Evolutionary conservation across 805 yeast genomes (phyloP).

Genomic region (Zygosaccharomyces lentus): DNA sequence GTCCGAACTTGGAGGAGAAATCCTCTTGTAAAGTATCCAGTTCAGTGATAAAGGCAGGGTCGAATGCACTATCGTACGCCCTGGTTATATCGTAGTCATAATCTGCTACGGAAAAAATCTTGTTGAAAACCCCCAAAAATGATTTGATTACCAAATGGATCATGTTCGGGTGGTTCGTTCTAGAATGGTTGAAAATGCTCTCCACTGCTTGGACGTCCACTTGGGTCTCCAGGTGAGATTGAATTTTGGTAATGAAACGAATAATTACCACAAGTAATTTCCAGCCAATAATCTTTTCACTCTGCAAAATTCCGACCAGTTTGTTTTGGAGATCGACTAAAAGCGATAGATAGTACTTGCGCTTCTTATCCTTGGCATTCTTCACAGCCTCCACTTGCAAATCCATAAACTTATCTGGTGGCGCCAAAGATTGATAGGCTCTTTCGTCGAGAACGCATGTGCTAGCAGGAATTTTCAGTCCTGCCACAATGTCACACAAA

Average conservation of each 20-base stretch:
- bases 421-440: slow-evolving; percentile 45
- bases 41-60: slow-evolving; percentile 38
- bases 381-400: slow-evolving; percentile 55
- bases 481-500: slow-evolving; percentile 39
- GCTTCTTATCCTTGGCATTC: slow-evolving; percentile 59
- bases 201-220: slow-evolving; percentile 40
- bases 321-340: slow-evolving; percentile 42
- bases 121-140: slow-evolving; percentile 48
- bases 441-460: slow-evolving; percentile 50
- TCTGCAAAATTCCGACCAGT: slow-evolving; percentile 25
- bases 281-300: slow-evolving; percentile 44
- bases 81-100: slow-evolving; percentile 46
- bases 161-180: slow-evolving; percentile 65
- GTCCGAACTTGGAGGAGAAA: slow-evolving; percentile 42
- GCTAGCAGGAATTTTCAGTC: slow-evolving; percentile 47
- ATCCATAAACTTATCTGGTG: slow-evolving; percentile 57
- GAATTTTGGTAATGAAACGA: slow-evolving; percentile 48
- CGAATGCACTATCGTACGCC: slow-evolving; percentile 41
- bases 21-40: slow-evolving; percentile 42
- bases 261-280: slow-evolving; percentile 47
- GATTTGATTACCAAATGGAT: slow-evolving; percentile 59
- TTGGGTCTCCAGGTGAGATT: slow-evolving; percentile 48
- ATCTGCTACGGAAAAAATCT: slow-evolving; percentile 43
- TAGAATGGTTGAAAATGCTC: slow-evolving; percentile 44
- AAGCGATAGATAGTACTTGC: slow-evolving; percentile 39